Conservation (phyloP, 495 filamentous ascomycete species). For the Rostrohypoxylon terebratum region DNA sequence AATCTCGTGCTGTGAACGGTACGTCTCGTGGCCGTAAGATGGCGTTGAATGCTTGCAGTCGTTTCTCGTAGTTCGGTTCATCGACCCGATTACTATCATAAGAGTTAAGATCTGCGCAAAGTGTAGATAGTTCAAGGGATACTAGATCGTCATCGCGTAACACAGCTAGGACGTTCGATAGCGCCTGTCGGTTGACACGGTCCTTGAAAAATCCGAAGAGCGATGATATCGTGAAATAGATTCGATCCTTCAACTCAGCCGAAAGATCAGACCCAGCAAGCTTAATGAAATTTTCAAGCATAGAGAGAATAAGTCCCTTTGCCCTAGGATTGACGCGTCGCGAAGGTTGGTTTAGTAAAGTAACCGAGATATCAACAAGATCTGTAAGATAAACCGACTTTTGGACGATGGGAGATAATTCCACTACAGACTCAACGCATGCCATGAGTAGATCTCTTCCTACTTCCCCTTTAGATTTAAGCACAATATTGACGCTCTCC, state of each 20-base stretch:
- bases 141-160: constrained; percentile 72
- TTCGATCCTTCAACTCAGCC: constrained; percentile 64
- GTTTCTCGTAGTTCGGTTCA: constrained; percentile 86
- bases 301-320: constrained; percentile 82
- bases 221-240: constrained; percentile 74
- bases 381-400: constrained; percentile 75
- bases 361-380: constrained; percentile 78
- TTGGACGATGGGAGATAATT: constrained; percentile 78
- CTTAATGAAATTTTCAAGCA: constrained; percentile 79
- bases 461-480: constrained; percentile 67
- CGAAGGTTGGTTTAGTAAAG: constrained; percentile 84
- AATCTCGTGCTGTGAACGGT: constrained; percentile 77
- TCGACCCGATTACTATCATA: constrained; percentile 74
- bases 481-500: constrained; percentile 71
- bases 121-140: constrained; percentile 70
- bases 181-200: constrained; percentile 72
- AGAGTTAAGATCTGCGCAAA: constrained; percentile 86
- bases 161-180: constrained; percentile 77
- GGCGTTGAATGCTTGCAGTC: constrained; percentile 78
- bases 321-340: constrained; percentile 82
- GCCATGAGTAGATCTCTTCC: constrained; percentile 78
- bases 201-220: constrained; percentile 91
- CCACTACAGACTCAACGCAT: constrained; percentile 79
- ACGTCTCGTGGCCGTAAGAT: constrained; percentile 69
- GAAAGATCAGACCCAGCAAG: constrained; percentile 68